Base-by-base conservation (phyloP, 1,284 basidiomycete genomes). In the Cerioporus squamosus region DNA sequence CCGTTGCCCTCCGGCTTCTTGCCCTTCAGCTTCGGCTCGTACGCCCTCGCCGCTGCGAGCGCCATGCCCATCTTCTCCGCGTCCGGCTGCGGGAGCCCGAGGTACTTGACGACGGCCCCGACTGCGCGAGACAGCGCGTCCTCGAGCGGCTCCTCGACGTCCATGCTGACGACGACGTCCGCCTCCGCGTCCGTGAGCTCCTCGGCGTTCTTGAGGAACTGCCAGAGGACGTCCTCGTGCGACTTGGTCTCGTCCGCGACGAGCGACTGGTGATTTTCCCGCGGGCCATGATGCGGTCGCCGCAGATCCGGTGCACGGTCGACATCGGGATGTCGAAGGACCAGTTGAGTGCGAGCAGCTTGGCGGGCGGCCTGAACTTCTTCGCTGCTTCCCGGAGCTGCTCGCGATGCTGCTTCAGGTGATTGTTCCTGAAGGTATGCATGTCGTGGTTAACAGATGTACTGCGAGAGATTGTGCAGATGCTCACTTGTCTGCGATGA, bases 191-290 rank as follows among this genome's bases (percentile, higher is more conserved):
- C 82, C 5, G 79, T 75, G 9, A 98, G 88, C 52, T 87, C 82
- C 64, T 95, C 85, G 1, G 82, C 77, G 2, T 80, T 71, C 33
- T 79, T 79, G 52, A 98, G 76, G 76, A 97, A 98, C 72, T 79
- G 80, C 84, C 90, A 88, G 24, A 99, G 77, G 10, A 97, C 85
- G 2, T 84, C 79, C 72, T 98, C 95, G 74, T 98, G 93, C 18
- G 77, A 70, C 59, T 82, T 83, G 7, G 64, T 61, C 5, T 52
- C 55, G 68, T 93, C 87, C 0, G 89, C 85, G 42, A 81, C 82
- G 0, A 98, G 82, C 0, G 84, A 83, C 70, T 97, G 95, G 75
- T 98, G 95, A 60, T 90, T 91, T 86, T 83, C 0, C 95, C 96
- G 4, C 95, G 89, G 18, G 64, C 62, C 6, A 84, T 68, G 46